Percentiles rank a stretch among this genome's conserved stretches.
Evolutionary conservation across 768 basidiomycete species (phyloP).

Genomic region (Boletus vinaceobasis): DNA sequence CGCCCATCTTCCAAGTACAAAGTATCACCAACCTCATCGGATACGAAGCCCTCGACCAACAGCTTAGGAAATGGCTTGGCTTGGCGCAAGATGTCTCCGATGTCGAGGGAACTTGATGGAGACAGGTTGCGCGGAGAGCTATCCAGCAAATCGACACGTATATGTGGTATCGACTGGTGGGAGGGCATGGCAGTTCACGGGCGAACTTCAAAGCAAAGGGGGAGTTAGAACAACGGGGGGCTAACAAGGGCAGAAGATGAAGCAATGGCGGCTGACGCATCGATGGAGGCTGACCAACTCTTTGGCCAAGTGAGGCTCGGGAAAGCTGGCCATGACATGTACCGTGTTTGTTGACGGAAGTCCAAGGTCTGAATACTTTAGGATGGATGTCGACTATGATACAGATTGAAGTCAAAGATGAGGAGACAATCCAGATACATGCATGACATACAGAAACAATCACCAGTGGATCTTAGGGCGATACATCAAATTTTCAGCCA

Average conservation of each 20-base stretch:
- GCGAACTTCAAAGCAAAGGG: constrained; percentile 2
- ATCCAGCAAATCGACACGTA: constrained; percentile 19
- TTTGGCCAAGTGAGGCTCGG: neutral
- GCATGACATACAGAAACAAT: constrained; percentile 21
- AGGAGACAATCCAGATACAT: constrained; percentile 16
- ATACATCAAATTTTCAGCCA: constrained; percentile 31
- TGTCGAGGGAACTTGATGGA: constrained; percentile 27
- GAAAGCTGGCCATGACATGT: neutral
- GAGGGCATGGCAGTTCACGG: constrained; percentile 17
- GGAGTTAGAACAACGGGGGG: constrained; percentile 7
- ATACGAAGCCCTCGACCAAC: constrained; percentile 20
- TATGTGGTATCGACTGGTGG: constrained; percentile 19
- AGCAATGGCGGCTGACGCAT: constrained; percentile 20
- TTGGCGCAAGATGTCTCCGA: constrained; percentile 19
- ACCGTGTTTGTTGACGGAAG: neutral
- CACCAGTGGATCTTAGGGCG: neutral
- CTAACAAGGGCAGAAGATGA: neutral
- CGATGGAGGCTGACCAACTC: constrained; percentile 22
- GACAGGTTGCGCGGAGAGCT: constrained; percentile 11
- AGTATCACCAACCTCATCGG: constrained; percentile 11
- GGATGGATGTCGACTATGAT: constrained; percentile 4
- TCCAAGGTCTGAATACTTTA: neutral
- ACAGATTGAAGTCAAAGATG: constrained; percentile 9
- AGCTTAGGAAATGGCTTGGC: constrained; percentile 16
- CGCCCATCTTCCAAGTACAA: constrained; percentile 9